Conservation (phyloP, 2,329 filamentous ascomycete genomes). For the Acephala macrosclerotiorum region DNA sequence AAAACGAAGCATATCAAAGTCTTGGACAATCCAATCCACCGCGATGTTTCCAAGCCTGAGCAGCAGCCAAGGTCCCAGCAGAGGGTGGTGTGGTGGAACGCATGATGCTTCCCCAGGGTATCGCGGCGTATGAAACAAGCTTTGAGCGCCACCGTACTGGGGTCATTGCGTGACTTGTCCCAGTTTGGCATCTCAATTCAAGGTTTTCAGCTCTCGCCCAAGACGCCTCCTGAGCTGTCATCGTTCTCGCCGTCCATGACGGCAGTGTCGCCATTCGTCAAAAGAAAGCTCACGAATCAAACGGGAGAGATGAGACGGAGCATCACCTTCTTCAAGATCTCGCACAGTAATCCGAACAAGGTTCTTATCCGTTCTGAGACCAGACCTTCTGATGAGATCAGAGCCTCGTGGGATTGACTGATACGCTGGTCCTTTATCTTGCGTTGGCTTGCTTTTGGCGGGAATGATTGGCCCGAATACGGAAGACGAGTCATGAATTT, state of each 20-base stretch:
- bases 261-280: slow-evolving; percentile 8
- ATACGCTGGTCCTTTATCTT: neutral
- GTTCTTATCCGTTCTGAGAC: slow-evolving; percentile 4
- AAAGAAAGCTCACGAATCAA: slow-evolving; percentile 6
- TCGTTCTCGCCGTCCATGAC: neutral
- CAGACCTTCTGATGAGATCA: neutral
- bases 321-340: neutral
- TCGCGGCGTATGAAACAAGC: slow-evolving; percentile 21
- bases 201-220: slow-evolving; percentile 23
- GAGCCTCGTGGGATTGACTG: slow-evolving; percentile 5
- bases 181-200: slow-evolving; percentile 1
- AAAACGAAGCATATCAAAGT: too few species aligned
- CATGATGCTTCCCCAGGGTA: slow-evolving; percentile 17
- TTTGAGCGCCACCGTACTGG: slow-evolving; percentile 11
- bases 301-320: slow-evolving; percentile 12
- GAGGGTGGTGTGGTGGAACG: slow-evolving; percentile 12
- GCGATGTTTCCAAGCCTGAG: neutral
- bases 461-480: neutral
- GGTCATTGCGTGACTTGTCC: slow-evolving; percentile 16
- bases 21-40: neutral
- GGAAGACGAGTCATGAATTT: neutral
- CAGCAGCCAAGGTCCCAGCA: slow-evolving; percentile 1
- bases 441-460: neutral
- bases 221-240: slow-evolving; percentile 12
- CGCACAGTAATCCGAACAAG: neutral